Evolutionary conservation across 306 rosid genomes (phyloP), one percentile per base, ranked within the genome.

Genomic region (Cicer bijugum): DNA sequence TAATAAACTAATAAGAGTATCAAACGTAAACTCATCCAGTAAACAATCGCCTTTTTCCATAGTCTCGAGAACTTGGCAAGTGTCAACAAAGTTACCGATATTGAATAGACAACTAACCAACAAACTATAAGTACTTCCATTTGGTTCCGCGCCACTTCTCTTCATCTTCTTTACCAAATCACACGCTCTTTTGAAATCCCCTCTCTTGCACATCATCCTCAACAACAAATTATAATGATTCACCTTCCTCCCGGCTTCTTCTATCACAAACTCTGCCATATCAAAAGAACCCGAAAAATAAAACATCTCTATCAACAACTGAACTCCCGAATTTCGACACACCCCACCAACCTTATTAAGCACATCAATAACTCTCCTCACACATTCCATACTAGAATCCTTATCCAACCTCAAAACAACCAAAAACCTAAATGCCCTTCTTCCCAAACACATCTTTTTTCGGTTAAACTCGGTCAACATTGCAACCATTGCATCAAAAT

Each of bases 331-430:
- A 35, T 62, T 57, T 62, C 66, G 80, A 74, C 88, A 87, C 11
- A 80, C 50, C 40, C 93, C 97, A 48, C 90, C 91, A 44, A 87
- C 97, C 80, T 69, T 61, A 65, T 86, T 81, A 81, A 93, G 79
- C 58, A 85, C 80, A 70, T 44, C 67, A 23, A 88, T 53, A 16
- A 82, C 42, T 76, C 69, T 85, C 69, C 65, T 46, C n/a, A 83
- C 78, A 68, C 80, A 77, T 46, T 67, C 64, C 80, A 77, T 64
- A 6, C 72, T 42, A 39, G 75, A 84, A 68, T 56, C 77, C 72
- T 81, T 71, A 67, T 78, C 75, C 35, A 70, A 56, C 11, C 68
- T 12, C 6, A 66, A 83, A 80, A 73, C 78, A 20, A 69, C 57
- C 85, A 90, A 67, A 75, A 93, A 93, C 43, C 71, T 80, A 85